These are phyloP conservation scores for Spatholobus suberectus DNA, from an alignment of 306 rosid genomes.

Conservation along the genomic window DNA sequence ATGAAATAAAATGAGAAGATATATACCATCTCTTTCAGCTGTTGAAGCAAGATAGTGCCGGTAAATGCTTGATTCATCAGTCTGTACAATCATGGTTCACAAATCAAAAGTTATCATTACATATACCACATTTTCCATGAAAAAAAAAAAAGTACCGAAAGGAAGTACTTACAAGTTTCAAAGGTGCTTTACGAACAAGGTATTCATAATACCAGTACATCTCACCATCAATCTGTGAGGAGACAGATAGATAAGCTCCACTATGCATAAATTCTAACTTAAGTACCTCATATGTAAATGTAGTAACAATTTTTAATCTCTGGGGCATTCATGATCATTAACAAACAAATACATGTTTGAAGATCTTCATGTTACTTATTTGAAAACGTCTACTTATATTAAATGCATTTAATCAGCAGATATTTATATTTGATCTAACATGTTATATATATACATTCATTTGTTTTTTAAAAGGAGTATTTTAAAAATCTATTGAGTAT, in stretches of 20 bases:
- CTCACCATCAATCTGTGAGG: slow-evolving; percentile 81
- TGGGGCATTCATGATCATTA: slow-evolving; percentile 29
- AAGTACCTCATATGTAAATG: slow-evolving; percentile 6
- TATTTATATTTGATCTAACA: background rate
- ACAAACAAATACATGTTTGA: slow-evolving; percentile 8
- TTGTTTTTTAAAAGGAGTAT: background rate
- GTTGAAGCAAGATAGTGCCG: slow-evolving; percentile 88
- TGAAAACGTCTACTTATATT: background rate
- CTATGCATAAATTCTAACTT: slow-evolving; percentile 26
- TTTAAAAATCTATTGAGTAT: background rate
- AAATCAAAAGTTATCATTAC: slow-evolving; percentile 38
- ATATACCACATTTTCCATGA: slow-evolving; percentile 5
- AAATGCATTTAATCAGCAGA: background rate
- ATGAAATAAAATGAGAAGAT: slow-evolving; percentile 25
- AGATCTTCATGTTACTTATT: slow-evolving; percentile 28
- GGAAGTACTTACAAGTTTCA: slow-evolving; percentile 57
- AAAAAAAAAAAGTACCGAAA: background rate
- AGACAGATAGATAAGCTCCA: slow-evolving; percentile 37
- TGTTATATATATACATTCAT: background rate
- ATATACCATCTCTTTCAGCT: slow-evolving; percentile 89
- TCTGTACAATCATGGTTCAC: slow-evolving; percentile 55
- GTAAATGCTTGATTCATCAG: slow-evolving; percentile 62
- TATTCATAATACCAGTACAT: slow-evolving; percentile 91
- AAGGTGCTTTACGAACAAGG: slow-evolving; percentile 95
- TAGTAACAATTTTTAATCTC: background rate